Conservation (phyloP, 345 rosid species). For the Eutrema heterophyllum region DNA sequence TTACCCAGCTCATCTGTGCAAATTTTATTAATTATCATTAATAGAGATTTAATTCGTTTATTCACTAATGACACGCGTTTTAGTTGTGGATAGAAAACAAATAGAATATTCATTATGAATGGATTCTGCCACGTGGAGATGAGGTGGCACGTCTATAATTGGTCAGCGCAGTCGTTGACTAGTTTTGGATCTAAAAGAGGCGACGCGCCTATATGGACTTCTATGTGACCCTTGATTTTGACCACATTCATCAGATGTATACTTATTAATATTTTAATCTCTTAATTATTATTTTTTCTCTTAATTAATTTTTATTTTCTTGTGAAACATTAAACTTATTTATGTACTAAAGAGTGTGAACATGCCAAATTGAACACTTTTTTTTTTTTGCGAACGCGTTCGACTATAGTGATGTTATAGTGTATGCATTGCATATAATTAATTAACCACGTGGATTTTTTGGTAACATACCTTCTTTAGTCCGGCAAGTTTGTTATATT, state of each 20-base stretch:
- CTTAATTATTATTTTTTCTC: background rate
- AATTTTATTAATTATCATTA: background rate
- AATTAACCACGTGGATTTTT: slow-evolving; percentile 19
- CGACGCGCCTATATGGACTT: background rate
- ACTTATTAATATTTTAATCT: background rate
- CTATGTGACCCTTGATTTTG: slow-evolving; percentile 15
- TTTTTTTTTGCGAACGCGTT: background rate
- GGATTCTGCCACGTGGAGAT: background rate
- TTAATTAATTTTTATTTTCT: background rate
- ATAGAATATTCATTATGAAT: background rate
- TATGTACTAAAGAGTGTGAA: slow-evolving; percentile 1
- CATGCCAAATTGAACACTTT: background rate
- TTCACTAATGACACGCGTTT: background rate
- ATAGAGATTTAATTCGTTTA: background rate
- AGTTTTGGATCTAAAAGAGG: background rate
- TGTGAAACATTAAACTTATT: background rate
- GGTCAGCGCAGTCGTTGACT: slow-evolving; percentile 23
- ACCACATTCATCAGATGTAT: background rate
- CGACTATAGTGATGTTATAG: background rate
- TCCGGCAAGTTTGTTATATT: slow-evolving; percentile 59
- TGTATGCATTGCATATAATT: slow-evolving; percentile 9
- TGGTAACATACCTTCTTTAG: slow-evolving; percentile 72
- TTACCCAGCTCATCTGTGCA: slow-evolving; percentile 83
- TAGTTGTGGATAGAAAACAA: background rate
- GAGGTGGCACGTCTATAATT: background rate